phyloP scores from a whole-genome alignment of 768 basidiomycete genomes.

The Leccinum ochraceum region DNA sequence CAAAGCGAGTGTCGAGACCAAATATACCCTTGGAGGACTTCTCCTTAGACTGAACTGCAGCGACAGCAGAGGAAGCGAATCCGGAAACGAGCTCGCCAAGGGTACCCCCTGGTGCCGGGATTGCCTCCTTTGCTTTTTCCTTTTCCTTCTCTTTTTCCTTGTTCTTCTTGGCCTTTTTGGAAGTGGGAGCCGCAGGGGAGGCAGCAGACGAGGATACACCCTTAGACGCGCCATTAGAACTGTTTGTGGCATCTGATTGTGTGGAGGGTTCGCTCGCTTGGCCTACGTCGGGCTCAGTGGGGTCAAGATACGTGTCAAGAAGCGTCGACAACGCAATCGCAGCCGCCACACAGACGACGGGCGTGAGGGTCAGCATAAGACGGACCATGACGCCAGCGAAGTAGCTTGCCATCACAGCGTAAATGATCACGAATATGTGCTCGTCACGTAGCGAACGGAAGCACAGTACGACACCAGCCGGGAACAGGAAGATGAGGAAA shows the following conservation, averaged over 20 bases:
- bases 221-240: neutral
- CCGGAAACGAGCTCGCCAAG: slow-evolving; percentile 45
- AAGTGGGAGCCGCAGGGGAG: slow-evolving; percentile 30
- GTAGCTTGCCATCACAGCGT: slow-evolving; percentile 93
- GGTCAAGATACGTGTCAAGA: slow-evolving; percentile 89
- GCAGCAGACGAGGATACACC: slow-evolving; percentile 30
- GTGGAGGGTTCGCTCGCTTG: neutral
- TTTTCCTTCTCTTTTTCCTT: slow-evolving; percentile 40
- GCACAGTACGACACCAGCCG: slow-evolving; percentile 91
- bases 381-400: slow-evolving; percentile 99
- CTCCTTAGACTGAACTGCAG: slow-evolving; percentile 24
- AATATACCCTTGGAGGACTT: slow-evolving; percentile 61
- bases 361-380: slow-evolving; percentile 95
- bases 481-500: slow-evolving; percentile 97
- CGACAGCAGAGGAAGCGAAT: slow-evolving; percentile 33
- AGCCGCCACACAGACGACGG: slow-evolving; percentile 91
- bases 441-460: slow-evolving; percentile 95
- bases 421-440: slow-evolving; percentile 98
- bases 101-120: slow-evolving; percentile 35
- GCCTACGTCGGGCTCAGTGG: slow-evolving; percentile 57
- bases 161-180: slow-evolving; percentile 54
- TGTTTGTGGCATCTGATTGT: too few species aligned
- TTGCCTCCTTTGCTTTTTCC: slow-evolving; percentile 46
- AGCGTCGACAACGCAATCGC: slow-evolving; percentile 89
- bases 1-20: slow-evolving; percentile 79